Conservation (phyloP, 1,139 yeast genomes). For the Kodamaea plutei region DNA sequence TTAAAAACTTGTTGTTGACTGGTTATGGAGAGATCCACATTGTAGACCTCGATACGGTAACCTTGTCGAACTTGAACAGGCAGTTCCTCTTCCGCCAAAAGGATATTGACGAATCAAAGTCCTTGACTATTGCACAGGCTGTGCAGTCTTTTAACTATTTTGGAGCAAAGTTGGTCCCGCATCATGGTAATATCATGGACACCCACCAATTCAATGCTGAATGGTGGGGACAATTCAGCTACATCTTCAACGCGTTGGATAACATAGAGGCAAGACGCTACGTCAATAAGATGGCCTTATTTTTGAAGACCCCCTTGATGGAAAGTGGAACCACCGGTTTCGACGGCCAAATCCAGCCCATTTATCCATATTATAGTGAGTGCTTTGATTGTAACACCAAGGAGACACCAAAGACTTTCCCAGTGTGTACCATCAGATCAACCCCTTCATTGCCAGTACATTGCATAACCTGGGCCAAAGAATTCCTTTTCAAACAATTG, state of each 20-base stretch:
- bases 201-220: slow-evolving; percentile 61
- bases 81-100: slow-evolving; percentile 85
- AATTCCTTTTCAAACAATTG: slow-evolving; percentile 76
- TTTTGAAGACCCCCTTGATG: slow-evolving; percentile 70
- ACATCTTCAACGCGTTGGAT: slow-evolving; percentile 88
- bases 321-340: slow-evolving; percentile 96
- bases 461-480: slow-evolving; percentile 97
- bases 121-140: slow-evolving; percentile 76
- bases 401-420: slow-evolving; percentile 84
- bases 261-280: slow-evolving; percentile 88
- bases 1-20: slow-evolving; percentile 77
- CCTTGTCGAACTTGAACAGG: slow-evolving; percentile 84
- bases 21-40: slow-evolving; percentile 90
- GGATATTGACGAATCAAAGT: slow-evolving; percentile 83
- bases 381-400: slow-evolving; percentile 91
- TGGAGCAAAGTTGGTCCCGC: slow-evolving; percentile 63
- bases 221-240: slow-evolving; percentile 79
- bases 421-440: slow-evolving; percentile 94
- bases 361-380: slow-evolving; percentile 76
- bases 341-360: slow-evolving; percentile 90
- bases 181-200: slow-evolving; percentile 88
- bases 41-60: slow-evolving; percentile 92
- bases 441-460: slow-evolving; percentile 97
- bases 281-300: slow-evolving; percentile 79
- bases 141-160: slow-evolving; percentile 75